phyloP scores from a whole-genome alignment of 2,329 filamentous ascomycete species.

The Pseudocercospora fuligena region DNA sequence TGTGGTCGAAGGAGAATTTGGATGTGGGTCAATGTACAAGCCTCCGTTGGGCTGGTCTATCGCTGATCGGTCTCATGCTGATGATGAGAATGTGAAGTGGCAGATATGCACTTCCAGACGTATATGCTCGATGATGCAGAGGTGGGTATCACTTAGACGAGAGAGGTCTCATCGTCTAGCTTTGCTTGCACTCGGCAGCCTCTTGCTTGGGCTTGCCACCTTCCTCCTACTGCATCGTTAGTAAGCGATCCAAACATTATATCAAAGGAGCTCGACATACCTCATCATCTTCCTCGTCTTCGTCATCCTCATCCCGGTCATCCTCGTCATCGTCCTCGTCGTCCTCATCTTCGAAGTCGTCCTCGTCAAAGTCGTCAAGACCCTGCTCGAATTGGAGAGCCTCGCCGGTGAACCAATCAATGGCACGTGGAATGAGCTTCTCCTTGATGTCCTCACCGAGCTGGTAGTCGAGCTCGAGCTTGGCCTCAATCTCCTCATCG shows the following conservation, averaged over 20 bases:
- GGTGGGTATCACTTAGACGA: not conserved
- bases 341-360: slow-evolving; percentile 85
- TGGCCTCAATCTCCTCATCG: slow-evolving; percentile 91
- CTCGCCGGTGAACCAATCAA: slow-evolving; percentile 99
- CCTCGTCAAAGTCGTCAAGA: slow-evolving; percentile 81
- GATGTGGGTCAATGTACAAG: slow-evolving; percentile 21
- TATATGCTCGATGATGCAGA: slow-evolving; percentile 7
- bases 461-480: slow-evolving; percentile 97
- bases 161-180: slow-evolving; percentile 52
- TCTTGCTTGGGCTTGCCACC: slow-evolving; percentile 92
- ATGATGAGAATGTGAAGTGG: not conserved
- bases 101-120: slow-evolving; percentile 15
- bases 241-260: not conserved
- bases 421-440: slow-evolving; percentile 96
- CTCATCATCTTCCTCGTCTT: slow-evolving; percentile 60
- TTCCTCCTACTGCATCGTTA: slow-evolving; percentile 62
- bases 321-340: slow-evolving; percentile 90
- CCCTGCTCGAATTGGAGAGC: slow-evolving; percentile 95
- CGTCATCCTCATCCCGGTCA: slow-evolving; percentile 80
- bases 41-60: slow-evolving; percentile 19
- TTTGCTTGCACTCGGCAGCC: slow-evolving; percentile 95
- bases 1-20: not conserved
- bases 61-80: slow-evolving; percentile 19
- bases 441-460: slow-evolving; percentile 99
- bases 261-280: slow-evolving; percentile 40